Evolutionary conservation across 352 stramenopile species (phyloP).

Genomic region (Blastocystis sp.): DNA sequence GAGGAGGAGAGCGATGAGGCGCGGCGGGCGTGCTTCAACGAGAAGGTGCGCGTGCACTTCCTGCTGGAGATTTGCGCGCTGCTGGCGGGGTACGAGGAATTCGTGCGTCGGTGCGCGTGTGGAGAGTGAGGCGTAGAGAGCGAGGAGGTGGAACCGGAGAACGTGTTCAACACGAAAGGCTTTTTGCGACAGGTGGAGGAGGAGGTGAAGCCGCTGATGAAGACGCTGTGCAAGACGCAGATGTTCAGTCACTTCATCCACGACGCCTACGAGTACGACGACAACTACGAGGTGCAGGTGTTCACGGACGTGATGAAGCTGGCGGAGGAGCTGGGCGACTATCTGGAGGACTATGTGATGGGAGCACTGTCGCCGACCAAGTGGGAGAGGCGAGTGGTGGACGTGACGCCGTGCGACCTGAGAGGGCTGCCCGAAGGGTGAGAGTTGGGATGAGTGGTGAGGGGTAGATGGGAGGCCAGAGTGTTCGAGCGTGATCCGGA

Average conservation of each 20-base stretch:
- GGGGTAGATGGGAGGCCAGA: slow-evolving; percentile 37
- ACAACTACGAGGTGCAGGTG: slow-evolving; percentile 54
- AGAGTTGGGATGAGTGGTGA: background rate
- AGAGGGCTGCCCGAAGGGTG: slow-evolving; percentile 15
- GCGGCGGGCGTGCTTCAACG: background rate
- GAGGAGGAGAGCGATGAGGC: slow-evolving; percentile 1
- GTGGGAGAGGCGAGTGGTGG: slow-evolving; percentile 40
- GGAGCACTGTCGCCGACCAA: slow-evolving; percentile 17
- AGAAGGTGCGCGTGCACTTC: slow-evolving; percentile 33
- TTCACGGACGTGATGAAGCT: slow-evolving; percentile 49
- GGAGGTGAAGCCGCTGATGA: background rate
- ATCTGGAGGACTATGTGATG: slow-evolving; percentile 35
- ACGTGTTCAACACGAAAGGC: slow-evolving; percentile 43
- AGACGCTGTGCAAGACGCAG: slow-evolving; percentile 37
- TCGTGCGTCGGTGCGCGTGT: background rate
- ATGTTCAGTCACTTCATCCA: slow-evolving; percentile 58
- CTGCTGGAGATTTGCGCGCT: slow-evolving; percentile 42
- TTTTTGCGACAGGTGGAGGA: slow-evolving; percentile 5
- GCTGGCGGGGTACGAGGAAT: slow-evolving; percentile 41
- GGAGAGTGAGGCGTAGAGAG: background rate
- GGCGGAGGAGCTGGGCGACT: slow-evolving; percentile 23
- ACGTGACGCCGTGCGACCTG: slow-evolving; percentile 55
- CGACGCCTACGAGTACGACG: slow-evolving; percentile 62
- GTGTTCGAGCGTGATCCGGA: slow-evolving; percentile 48
- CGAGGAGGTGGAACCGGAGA: slow-evolving; percentile 40